Base-by-base conservation (phyloP, 176 grass and related monocot species). In the Musa acuminata region DNA sequence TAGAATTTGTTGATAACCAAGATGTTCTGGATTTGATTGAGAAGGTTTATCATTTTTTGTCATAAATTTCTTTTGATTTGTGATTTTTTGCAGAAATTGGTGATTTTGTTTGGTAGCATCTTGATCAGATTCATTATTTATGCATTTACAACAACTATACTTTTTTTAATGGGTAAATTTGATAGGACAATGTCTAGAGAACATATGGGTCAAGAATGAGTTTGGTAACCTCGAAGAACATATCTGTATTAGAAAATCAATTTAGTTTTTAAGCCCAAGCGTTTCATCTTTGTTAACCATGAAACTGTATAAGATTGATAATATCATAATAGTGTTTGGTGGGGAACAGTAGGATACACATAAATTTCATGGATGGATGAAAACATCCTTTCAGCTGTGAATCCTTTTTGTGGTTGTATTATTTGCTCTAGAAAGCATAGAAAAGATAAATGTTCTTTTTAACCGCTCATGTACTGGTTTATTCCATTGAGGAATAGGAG, bases 1-100 rank as follows among this genome's bases (percentile, higher is more conserved):
- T 96, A 76, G 92, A 96, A 73, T 96, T 96, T 87, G 89, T 89
- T 81, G 92, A 96, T 78, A 96, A 96, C 78, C 92, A 96, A 87
- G 92, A 96, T 82, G 89, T 92, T 53, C 84, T 96, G 80, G 92
- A 96, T 83, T 80, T 96, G 77, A 96, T 96, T 84, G 89, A 96
- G 77, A 96, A 87, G 89, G 92, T 92, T 89, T 52, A 76, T 29
- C 17, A 51, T 68, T 53, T 77, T 8, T 53, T 60, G 48, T 51
- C 8, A 21, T 50, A 50, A n/a, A 21, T 70, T 70, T 35, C 65
- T 14, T 67, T 43, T 43, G 11, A 60, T 19, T 7, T 1, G 14
- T 14, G 20, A 9, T 10, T 14, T 50, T 25, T 20, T 35, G 16
- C 49, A 50, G 67, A 69, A 65, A n/a, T 8, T 25, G 8, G 9